Conservation (phyloP, 1,284 basidiomycete species). For the Crepidotus sp. region DNA sequence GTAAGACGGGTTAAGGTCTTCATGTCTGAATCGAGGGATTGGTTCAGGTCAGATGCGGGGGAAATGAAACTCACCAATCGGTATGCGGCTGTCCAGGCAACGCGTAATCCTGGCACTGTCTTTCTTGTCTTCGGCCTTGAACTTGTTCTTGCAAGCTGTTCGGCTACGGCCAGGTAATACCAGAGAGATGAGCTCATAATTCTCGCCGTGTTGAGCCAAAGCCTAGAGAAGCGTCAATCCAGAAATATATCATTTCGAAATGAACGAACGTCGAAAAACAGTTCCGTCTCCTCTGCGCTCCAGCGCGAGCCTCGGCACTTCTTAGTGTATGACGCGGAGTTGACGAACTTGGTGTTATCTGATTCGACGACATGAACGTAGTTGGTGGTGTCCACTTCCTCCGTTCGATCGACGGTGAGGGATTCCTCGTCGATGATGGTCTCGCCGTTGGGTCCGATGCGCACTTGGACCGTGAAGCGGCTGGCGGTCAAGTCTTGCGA, state of each 20-base stretch:
- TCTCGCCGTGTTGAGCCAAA: conserved; percentile 80
- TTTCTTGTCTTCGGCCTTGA: conserved; percentile 78
- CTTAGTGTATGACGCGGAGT: conserved; percentile 75
- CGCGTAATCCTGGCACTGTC: conserved; percentile 62
- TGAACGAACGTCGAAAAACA: conserved; percentile 68
- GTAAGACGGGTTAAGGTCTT: conserved; percentile 63
- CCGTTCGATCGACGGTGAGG: conserved; percentile 62
- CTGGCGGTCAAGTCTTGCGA: conserved; percentile 51
- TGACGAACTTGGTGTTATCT: conserved; percentile 75
- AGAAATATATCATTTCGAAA: neutral
- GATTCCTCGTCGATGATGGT: conserved; percentile 77
- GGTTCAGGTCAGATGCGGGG: neutral
- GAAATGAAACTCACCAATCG: conserved; percentile 47
- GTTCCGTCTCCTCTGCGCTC: conserved; percentile 78
- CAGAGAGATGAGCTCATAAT: conserved; percentile 85
- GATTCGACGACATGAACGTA: conserved; percentile 80
- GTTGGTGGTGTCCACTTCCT: conserved; percentile 52
- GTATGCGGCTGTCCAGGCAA: conserved; percentile 56
- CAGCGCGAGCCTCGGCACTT: conserved; percentile 71
- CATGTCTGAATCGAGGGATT: conserved; percentile 41
- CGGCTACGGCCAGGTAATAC: conserved; percentile 80
- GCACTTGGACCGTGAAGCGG: conserved; percentile 72
- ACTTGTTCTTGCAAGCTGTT: conserved; percentile 86
- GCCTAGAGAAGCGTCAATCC: conserved; percentile 41
- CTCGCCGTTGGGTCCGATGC: conserved; percentile 74